Conservation (phyloP, 2,329 filamentous ascomycete species). For the Hymenoscyphus infarciens region DNA sequence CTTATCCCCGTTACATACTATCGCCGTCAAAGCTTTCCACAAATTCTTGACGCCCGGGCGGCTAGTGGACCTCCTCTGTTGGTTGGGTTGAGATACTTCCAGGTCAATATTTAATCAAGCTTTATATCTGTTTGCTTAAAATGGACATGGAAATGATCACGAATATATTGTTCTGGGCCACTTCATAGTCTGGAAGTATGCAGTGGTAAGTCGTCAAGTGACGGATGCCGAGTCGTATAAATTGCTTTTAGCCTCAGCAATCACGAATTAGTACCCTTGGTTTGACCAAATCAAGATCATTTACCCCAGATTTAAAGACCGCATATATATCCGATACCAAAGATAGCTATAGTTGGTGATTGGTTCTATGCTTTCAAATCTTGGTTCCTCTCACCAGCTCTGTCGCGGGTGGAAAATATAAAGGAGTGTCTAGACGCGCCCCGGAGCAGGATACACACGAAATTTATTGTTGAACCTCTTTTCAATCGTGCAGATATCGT, state of each 20-base stretch:
- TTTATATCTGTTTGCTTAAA: not conserved
- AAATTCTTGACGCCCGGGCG: not conserved
- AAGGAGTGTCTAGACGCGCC: not conserved
- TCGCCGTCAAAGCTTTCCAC: not conserved
- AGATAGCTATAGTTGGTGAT: not conserved
- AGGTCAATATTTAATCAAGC: not conserved
- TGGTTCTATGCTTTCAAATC: not conserved
- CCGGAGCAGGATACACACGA: not conserved
- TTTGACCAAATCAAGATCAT: constrained; percentile 3
- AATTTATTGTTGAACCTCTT: not conserved
- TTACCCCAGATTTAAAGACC: constrained; percentile 2
- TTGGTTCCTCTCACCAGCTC: not conserved
- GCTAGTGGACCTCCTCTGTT: not conserved
- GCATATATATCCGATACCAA: constrained; percentile 2
- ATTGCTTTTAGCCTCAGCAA: not conserved
- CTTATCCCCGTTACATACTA: not conserved
- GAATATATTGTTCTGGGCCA: not conserved
- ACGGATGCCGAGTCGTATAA: constrained; percentile 3
- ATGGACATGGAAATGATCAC: not conserved
- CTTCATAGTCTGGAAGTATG: not conserved
- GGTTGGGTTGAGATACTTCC: not conserved
- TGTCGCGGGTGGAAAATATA: not conserved
- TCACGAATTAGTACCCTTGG: not conserved
- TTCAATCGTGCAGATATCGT: not conserved
- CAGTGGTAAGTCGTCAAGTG: constrained; percentile 4